Evolutionary conservation across 1,284 basidiomycete genomes (phyloP), one percentile per base, ranked within the genome.

Genomic region (Golubevia pallescens): DNA sequence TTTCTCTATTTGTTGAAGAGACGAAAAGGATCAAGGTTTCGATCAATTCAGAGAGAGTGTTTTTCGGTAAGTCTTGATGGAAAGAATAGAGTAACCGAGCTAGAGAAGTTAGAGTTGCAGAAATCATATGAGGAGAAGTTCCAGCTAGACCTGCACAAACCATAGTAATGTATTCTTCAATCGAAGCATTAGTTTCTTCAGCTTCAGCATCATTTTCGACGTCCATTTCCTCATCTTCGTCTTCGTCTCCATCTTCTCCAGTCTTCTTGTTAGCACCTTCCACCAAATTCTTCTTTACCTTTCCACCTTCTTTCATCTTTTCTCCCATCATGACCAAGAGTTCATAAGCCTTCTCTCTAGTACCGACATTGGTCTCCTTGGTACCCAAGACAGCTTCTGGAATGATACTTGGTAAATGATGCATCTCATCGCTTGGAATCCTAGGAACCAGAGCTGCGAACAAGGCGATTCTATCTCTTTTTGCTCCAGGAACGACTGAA

Each of bases 141-240:
- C 94, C 95, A 13, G 94, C 95, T 48, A 99, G 87, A 73, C 97
- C 96, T 74, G 95, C 96, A 52, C 93, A 94, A 23, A 99, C 89
- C 95, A 99, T 99, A 8, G 93, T 98, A 87, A 99, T 89, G 84
- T 93, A 99, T 86, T 99, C 97, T 77, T 95, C 91, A 57, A 96
- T 89, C 16, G 54, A 38, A 48, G 60, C 63, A 10, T 58, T 38
- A 10, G 34, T 38, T 10, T 42, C 68, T 16, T 64, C 69, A 0
- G 62, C 68, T 3, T 55, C 66, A 42, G 42, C 64, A 54, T 58
- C 70, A 7, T 67, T 63, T 13, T 65, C 68, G 20, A 64, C 60
- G 2, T 34, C 66, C 64, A 57, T 55, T 16, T 19, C 51, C 60
- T 63, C 75, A 91, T 91, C 90, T 86, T 90, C 91, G 2, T 86